phyloP scores from a whole-genome alignment of 176 grass and related monocot genomes.

The Olyra latifolia region DNA sequence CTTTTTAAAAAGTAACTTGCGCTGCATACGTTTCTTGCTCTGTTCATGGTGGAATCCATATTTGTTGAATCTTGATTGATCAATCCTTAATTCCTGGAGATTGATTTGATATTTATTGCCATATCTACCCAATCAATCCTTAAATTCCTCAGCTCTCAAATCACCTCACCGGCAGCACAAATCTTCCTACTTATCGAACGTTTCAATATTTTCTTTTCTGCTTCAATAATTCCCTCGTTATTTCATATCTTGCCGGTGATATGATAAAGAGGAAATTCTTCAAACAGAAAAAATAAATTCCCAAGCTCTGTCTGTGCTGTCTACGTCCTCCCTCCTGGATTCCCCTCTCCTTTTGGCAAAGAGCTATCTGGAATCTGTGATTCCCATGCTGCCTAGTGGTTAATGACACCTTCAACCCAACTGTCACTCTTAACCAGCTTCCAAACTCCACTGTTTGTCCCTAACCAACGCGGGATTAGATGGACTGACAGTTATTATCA shows the following conservation, averaged over 20 bases:
- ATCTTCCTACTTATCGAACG: not conserved
- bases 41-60: not conserved
- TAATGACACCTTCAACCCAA: not conserved
- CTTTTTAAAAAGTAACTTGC: not conserved
- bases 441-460: not conserved
- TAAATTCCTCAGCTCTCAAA: not conserved
- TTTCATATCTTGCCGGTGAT: too few species aligned
- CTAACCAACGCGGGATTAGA: not conserved
- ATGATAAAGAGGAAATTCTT: too few species aligned
- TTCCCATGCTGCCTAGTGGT: not conserved
- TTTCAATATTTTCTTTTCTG: not conserved
- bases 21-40: not conserved
- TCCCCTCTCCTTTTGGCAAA: constrained; percentile 25
- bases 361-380: constrained; percentile 4
- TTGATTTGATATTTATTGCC: not conserved
- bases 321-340: not conserved
- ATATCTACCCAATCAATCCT: not conserved
- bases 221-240: too few species aligned
- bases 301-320: not conserved
- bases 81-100: not conserved
- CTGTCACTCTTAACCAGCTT: not conserved
- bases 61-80: not conserved
- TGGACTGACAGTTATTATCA: not conserved
- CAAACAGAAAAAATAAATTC: not conserved
- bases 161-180: not conserved